A percentile compares a stretch with the other conserved stretches of the same genome.
phyloP scores from a whole-genome alignment of 2,329 filamentous ascomycete genomes.

The Cladosporium halotolerans region DNA sequence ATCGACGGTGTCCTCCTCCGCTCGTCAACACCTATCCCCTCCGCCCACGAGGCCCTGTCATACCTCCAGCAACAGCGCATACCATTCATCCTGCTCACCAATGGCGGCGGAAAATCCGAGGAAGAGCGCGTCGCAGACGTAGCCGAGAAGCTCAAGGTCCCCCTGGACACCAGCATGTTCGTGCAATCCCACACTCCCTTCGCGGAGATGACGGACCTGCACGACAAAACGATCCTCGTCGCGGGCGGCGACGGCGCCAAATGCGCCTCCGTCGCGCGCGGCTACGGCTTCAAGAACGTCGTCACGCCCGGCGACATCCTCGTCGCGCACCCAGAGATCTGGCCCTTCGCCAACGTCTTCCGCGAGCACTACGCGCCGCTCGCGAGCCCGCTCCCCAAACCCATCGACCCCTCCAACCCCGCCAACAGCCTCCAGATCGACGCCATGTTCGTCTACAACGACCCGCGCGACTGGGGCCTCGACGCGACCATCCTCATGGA shows the following conservation, averaged over 20 bases:
- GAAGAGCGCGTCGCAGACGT: slow-evolving; percentile 65
- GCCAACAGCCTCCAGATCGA: slow-evolving; percentile 66
- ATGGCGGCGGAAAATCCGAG: slow-evolving; percentile 86
- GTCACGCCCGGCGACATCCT: slow-evolving; percentile 83
- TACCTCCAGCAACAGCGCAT: slow-evolving; percentile 69
- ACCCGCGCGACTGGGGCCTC: slow-evolving; percentile 91
- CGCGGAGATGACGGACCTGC: slow-evolving; percentile 59
- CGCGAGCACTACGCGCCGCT: slow-evolving; percentile 54
- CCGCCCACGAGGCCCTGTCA: slow-evolving; percentile 65
- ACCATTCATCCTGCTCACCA: slow-evolving; percentile 91
- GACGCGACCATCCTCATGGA: slow-evolving; percentile 82
- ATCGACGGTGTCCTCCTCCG: slow-evolving; percentile 96
- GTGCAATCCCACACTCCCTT: slow-evolving; percentile 92
- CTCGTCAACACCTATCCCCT: slow-evolving; percentile 69
- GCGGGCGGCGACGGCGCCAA: slow-evolving; percentile 38
- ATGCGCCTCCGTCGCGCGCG: slow-evolving; percentile 7
- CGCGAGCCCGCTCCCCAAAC: slow-evolving; percentile 52
- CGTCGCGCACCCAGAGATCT: slow-evolving; percentile 65
- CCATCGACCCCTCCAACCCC: slow-evolving; percentile 42
- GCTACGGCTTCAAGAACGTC: slow-evolving; percentile 72
- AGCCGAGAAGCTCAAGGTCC: slow-evolving; percentile 57
- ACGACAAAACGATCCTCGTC: slow-evolving; percentile 47
- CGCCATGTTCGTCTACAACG: slow-evolving; percentile 89
- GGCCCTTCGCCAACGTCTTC: slow-evolving; percentile 72
- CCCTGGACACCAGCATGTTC: slow-evolving; percentile 63